Conservation (phyloP, 2,329 filamentous ascomycete genomes). For the Thelonectria rubi region DNA sequence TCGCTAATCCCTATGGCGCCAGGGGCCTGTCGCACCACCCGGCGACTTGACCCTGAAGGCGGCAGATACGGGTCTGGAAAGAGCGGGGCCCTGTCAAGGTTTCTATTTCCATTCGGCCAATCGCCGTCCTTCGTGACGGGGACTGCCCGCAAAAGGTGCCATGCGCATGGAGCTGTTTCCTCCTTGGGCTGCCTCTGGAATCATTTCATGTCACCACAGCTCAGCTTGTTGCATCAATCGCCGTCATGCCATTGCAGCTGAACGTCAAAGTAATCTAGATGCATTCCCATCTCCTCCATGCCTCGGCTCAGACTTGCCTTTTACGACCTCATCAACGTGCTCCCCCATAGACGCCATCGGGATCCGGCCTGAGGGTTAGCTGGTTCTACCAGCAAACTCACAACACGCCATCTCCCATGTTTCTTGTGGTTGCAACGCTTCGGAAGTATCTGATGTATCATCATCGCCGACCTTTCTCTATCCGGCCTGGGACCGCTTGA, state of each 20-base stretch:
- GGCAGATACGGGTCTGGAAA: background rate
- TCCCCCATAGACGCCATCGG: slow-evolving; percentile 31
- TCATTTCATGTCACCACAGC: background rate
- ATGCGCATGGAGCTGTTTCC: background rate
- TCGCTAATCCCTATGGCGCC: slow-evolving; percentile 17
- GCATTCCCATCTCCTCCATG: slow-evolving; percentile 2
- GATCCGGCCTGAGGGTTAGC: slow-evolving; percentile 55
- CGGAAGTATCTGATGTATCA: slow-evolving; percentile 81
- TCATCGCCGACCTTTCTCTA: slow-evolving; percentile 60
- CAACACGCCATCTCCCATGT: slow-evolving; percentile 45
- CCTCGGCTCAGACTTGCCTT: slow-evolving; percentile 72
- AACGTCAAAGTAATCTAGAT: background rate
- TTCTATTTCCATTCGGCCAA: background rate
- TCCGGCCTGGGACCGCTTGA: slow-evolving; percentile 28
- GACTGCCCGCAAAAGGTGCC: background rate
- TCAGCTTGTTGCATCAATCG: background rate
- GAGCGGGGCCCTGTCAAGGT: background rate
- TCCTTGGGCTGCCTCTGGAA: background rate
- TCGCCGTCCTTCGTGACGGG: background rate
- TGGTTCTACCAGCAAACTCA: slow-evolving; percentile 56
- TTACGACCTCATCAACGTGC: slow-evolving; percentile 61
- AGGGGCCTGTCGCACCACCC: slow-evolving; percentile 40
- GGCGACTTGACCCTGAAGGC: slow-evolving; percentile 5
- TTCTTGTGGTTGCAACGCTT: slow-evolving; percentile 53
- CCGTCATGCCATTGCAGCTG: background rate